Percentiles rank a stretch among this genome's conserved stretches.
Evolutionary conservation across 1,284 basidiomycete species (phyloP).

Genomic region (Malassezia japonica): DNA sequence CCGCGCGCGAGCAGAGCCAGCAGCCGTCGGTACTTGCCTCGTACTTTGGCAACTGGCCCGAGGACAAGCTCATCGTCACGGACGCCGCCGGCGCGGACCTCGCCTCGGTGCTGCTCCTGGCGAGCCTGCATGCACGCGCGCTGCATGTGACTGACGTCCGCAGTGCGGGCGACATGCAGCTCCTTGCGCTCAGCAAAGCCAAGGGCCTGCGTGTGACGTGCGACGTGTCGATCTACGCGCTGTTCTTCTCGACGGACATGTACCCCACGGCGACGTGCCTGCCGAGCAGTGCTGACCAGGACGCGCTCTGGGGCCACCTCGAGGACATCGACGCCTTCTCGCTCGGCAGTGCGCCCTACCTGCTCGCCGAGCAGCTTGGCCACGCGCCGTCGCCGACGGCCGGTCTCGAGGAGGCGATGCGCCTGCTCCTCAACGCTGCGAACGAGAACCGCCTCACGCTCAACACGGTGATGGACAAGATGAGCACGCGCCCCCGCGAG

Average conservation of each 20-base stretch:
- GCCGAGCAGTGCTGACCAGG: conserved; percentile 70
- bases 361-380: conserved; percentile 62
- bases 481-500: conserved; percentile 81
- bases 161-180: conserved; percentile 71
- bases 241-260: conserved; percentile 77
- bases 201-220: conserved; percentile 91
- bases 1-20: conserved; percentile 24
- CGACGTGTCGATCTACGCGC: conserved; percentile 82
- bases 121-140: conserved; percentile 77
- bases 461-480: conserved; percentile 66
- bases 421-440: conserved; percentile 78
- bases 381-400: conserved; percentile 59
- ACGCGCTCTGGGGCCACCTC: conserved; percentile 75
- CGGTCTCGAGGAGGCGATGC: conserved; percentile 79
- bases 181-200: conserved; percentile 89
- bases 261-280: conserved; percentile 55
- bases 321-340: conserved; percentile 84
- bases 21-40: conserved; percentile 58
- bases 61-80: conserved; percentile 82
- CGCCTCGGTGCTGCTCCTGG: conserved; percentile 82
- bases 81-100: conserved; percentile 85
- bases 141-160: conserved; percentile 92
- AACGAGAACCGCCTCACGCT: conserved; percentile 68
- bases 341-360: conserved; percentile 72
- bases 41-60: conserved; percentile 83